phyloP scores from a whole-genome alignment of 73 alveolate genomes.

The Uronychia binucleata region DNA sequence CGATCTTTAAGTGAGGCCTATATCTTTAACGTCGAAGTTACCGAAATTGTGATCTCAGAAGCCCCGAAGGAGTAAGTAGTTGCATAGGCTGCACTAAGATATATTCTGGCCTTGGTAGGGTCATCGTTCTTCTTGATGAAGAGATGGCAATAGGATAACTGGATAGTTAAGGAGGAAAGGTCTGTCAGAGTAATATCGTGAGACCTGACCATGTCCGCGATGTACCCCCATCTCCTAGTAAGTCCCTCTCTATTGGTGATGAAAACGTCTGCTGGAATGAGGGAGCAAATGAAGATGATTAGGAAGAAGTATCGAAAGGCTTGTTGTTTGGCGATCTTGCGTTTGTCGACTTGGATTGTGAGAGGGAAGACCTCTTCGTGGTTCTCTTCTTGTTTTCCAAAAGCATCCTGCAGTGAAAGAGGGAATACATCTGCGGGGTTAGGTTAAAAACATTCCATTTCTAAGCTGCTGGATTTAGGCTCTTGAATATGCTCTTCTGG shows the following conservation, averaged over 20 bases:
- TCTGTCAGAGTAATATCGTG: no score
- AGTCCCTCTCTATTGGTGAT: not conserved
- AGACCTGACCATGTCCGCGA: not conserved
- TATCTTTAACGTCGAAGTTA: not conserved
- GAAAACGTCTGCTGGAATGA: not conserved
- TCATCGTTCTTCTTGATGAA: not conserved
- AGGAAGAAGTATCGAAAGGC: not conserved
- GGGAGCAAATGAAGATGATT: not conserved
- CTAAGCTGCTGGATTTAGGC: no score
- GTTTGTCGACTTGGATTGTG: not conserved
- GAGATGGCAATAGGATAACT: no score
- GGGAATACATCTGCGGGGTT: no score
- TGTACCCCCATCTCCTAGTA: not conserved
- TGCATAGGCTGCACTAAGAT: not conserved
- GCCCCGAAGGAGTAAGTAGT: not conserved
- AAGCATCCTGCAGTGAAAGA: no score
- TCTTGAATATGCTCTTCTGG: no score
- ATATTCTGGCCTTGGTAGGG: not conserved
- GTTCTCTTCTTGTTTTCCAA: not conserved
- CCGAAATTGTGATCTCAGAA: not conserved
- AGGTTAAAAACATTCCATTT: no score
- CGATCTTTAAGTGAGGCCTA: not conserved
- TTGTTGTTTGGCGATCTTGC: not conserved
- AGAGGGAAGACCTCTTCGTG: not conserved
- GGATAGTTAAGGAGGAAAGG: no score